Evolutionary conservation across 2,329 filamentous ascomycete species (phyloP).

Genomic region (Phialophora macrospora): DNA sequence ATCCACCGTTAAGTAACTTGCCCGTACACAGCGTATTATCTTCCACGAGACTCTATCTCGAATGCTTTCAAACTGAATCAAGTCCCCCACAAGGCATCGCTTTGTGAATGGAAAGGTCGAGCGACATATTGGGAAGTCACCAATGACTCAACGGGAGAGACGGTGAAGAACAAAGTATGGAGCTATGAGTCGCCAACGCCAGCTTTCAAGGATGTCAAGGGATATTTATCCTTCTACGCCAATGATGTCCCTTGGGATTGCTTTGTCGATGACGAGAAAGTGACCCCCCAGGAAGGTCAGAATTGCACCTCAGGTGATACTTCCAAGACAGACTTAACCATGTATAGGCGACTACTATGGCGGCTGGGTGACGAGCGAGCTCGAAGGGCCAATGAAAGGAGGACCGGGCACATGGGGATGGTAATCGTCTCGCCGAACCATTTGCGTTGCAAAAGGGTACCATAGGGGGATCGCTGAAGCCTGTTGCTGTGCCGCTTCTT

Average conservation of each 20-base stretch:
- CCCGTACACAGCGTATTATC: constrained; percentile 59
- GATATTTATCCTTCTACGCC: constrained; percentile 64
- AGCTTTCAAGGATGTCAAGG: constrained; percentile 59
- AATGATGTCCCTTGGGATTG: constrained; percentile 62
- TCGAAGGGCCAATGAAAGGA: constrained; percentile 59
- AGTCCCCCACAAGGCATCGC: constrained; percentile 52
- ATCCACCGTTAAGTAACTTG: background rate
- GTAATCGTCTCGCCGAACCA: constrained; percentile 23
- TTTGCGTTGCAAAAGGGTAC: background rate
- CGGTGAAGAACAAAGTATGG: constrained; percentile 62
- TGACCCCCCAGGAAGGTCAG: constrained; percentile 48
- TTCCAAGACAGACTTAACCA: constrained; percentile 45
- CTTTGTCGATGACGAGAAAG: constrained; percentile 65
- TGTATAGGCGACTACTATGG: constrained; percentile 61
- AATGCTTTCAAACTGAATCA: constrained; percentile 48
- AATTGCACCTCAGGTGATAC: background rate
- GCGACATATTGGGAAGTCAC: constrained; percentile 63
- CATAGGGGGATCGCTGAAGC: background rate
- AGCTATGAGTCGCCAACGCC: constrained; percentile 61
- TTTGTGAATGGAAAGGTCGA: constrained; percentile 66
- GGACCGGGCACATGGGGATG: constrained; percentile 48
- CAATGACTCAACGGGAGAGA: constrained; percentile 46
- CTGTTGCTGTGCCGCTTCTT: background rate
- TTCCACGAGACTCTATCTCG: constrained; percentile 58
- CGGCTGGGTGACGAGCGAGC: constrained; percentile 66